Base-by-base conservation (phyloP, 495 filamentous ascomycete species). In the Xylaria flabelliformis region DNA sequence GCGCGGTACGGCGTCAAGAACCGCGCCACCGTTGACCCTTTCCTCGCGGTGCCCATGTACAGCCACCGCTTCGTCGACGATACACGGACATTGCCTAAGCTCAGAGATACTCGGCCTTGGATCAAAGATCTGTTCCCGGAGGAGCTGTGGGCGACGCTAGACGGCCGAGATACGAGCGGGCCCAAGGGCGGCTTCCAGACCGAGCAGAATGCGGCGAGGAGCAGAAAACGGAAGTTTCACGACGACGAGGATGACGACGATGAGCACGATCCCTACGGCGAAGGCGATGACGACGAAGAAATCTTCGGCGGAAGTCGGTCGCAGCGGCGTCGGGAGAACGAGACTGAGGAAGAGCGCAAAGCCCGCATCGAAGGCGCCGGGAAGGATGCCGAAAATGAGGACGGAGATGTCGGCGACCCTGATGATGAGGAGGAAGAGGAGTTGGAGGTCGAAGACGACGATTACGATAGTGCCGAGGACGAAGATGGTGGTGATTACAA, bases 401-500 rank as follows among this genome's bases (percentile, higher is more conserved):
- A 83, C 7, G 79, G 73, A 1, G 86, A 83, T 26, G 79, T 74
- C 42, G 77, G 74, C 9, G 83, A 77, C 0, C 74, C 81, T 50
- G 65, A 83, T 15, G 81, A 78, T 8, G 83, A 83, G 15, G 84
- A 84, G 6, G 82, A 84, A 42, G 86, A 85, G 53, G 83, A 81
- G 71, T 78, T 81, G 2, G 84, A 80, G 39, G 80, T 77, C 0
- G 83, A 80, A 34, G 82, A 83, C 0, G 85, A 85, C 51, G 82
- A 85, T 13, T 82, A 83, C 48, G 83, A 83, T 19, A 77, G 81
- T 55, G 85, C 84, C 53, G 84, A 86, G 39, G 82, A 84, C 67
- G 82, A 84, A 36, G 79, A 81, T 15, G 86, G 81, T 1, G 86
- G 86, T 29, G 87, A 89, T 68, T 89, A 89, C 75, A 83, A 88